Percentiles rank a stretch among this genome's conserved stretches.
These are phyloP conservation scores for Malassezia brasiliensis DNA, from an alignment of 1,284 basidiomycete species.

Conservation along the genomic window DNA sequence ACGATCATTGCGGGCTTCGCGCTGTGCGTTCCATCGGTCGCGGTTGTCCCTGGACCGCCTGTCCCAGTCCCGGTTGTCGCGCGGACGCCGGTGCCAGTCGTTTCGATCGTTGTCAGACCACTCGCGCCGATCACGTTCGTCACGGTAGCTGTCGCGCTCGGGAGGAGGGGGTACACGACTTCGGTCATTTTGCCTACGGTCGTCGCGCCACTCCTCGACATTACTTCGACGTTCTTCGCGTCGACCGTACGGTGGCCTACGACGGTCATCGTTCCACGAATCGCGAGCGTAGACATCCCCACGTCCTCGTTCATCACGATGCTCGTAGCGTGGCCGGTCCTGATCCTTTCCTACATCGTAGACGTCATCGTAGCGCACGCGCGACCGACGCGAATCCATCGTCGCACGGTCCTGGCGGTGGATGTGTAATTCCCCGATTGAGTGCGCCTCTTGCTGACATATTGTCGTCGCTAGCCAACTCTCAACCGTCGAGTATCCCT, in stretches of 20 bases:
- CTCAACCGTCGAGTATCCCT: constrained; percentile 1
- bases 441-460: background rate
- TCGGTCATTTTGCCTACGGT: too few species aligned
- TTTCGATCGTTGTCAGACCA: too few species aligned
- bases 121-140: too few species aligned
- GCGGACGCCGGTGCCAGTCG: background rate
- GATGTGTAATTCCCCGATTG: background rate
- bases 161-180: too few species aligned
- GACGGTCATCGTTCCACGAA: too few species aligned
- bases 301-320: too few species aligned
- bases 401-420: background rate
- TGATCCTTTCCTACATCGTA: background rate
- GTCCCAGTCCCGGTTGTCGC: background rate
- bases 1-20: background rate
- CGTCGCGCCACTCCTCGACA: too few species aligned
- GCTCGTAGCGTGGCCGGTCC: too few species aligned
- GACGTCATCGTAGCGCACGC: constrained; percentile 5
- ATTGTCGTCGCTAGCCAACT: background rate
- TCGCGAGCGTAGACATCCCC: too few species aligned
- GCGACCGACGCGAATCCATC: background rate
- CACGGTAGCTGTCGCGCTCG: too few species aligned
- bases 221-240: too few species aligned
- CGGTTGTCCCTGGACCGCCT: background rate
- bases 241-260: too few species aligned
- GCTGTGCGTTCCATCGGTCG: background rate